A percentile compares a stretch with the other conserved stretches of the same genome.
Evolutionary conservation across 148 eudicot species (phyloP).

Genomic region (Chenopodium quinoa): DNA sequence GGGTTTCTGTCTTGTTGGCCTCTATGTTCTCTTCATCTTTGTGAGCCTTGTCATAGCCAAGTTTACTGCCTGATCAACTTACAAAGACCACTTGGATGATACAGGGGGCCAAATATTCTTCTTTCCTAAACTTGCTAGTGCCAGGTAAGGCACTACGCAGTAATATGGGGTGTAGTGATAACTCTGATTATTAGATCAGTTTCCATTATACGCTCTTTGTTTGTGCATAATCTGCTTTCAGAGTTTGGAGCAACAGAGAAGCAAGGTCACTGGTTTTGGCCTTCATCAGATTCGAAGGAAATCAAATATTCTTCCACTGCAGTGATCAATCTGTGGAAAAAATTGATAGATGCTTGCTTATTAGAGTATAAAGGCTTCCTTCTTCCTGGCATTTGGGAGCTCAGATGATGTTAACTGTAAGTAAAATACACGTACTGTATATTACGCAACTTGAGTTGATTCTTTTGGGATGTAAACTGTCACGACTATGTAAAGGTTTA

Average conservation of each 20-base stretch:
- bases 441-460: not conserved
- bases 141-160: not conserved
- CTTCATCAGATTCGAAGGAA: not conserved
- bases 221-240: not conserved
- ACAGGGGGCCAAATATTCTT: not conserved
- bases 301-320: not conserved
- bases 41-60: conserved; percentile 67
- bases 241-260: not conserved
- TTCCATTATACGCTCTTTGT: not conserved
- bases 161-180: not conserved
- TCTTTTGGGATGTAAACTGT: conserved; percentile 2
- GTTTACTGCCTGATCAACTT: conserved; percentile 35
- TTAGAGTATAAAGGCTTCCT: not conserved
- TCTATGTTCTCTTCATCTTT: conserved; percentile 60
- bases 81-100: not conserved
- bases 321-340: not conserved
- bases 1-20: conserved; percentile 95
- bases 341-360: not conserved
- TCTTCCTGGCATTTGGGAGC: not conserved
- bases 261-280: not conserved
- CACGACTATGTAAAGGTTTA: not conserved
- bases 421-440: not conserved
- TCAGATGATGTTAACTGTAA: not conserved
- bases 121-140: not conserved
- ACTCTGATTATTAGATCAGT: not conserved